Evolutionary conservation across 2,329 filamentous ascomycete genomes (phyloP).

Genomic region (Stagonosporopsis cucurbitacearum): DNA sequence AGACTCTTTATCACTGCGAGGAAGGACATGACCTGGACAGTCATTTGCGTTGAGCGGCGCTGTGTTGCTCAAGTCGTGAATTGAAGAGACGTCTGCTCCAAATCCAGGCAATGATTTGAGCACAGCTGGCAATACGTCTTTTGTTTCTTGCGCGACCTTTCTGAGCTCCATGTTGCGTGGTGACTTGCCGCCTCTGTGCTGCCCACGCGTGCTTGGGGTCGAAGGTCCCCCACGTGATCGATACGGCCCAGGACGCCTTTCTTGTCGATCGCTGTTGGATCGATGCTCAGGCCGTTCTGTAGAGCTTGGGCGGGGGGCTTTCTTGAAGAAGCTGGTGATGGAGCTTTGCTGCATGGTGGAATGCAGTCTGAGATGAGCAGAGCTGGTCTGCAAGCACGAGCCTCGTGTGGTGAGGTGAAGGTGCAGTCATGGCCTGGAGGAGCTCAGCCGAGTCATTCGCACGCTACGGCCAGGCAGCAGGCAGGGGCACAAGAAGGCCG

Average conservation of each 20-base stretch:
- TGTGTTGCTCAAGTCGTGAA: constrained; percentile 25
- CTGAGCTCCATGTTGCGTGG: constrained; percentile 35
- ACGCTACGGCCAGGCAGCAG: constrained; percentile 18
- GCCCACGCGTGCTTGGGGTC: constrained; percentile 7
- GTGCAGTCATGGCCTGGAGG: background rate
- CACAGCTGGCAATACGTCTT: constrained; percentile 29
- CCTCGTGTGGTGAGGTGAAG: background rate
- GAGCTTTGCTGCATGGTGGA: constrained; percentile 32
- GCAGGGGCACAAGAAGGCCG: background rate
- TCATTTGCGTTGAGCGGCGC: constrained; percentile 23
- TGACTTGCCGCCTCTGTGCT: constrained; percentile 25
- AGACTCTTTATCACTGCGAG: constrained; percentile 19
- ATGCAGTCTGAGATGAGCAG: background rate
- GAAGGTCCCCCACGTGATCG: constrained; percentile 9
- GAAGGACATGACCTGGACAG: constrained; percentile 33
- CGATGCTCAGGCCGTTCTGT: background rate
- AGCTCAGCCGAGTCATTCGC: background rate
- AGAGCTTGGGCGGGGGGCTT: constrained; percentile 11
- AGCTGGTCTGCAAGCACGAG: background rate
- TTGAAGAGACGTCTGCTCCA: constrained; percentile 26
- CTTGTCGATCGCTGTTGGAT: constrained; percentile 3
- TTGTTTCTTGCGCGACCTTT: constrained; percentile 35
- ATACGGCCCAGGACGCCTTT: constrained; percentile 26
- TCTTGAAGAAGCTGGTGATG: constrained; percentile 31
- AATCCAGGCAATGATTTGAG: constrained; percentile 26